phyloP scores from a whole-genome alignment of 2,329 filamentous ascomycete species.

The Cucurbitaria berberidis region DNA sequence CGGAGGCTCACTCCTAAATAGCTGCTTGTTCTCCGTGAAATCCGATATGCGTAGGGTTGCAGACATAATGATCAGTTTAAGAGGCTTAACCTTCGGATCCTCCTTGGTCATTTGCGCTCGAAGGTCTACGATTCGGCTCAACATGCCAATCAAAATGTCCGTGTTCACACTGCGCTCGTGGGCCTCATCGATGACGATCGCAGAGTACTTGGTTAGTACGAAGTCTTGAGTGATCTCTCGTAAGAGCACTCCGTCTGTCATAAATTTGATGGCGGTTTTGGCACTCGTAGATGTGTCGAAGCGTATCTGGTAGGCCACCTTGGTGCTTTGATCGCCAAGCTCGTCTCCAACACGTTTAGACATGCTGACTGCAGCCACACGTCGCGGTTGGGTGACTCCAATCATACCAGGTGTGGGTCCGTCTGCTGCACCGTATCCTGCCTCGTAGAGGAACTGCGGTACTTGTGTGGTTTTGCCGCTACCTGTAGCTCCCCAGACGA shows the following conservation, averaged over 20 bases:
- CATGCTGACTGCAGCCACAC: slow-evolving; percentile 97
- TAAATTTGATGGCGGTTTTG: slow-evolving; percentile 94
- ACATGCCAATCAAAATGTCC: slow-evolving; percentile 96
- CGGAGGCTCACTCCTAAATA: slow-evolving; percentile 77
- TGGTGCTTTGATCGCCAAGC: slow-evolving; percentile 75
- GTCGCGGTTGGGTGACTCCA: slow-evolving; percentile 89
- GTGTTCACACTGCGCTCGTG: slow-evolving; percentile 98
- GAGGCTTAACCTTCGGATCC: slow-evolving; percentile 70
- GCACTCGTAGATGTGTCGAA: slow-evolving; percentile 84
- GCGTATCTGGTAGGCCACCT: slow-evolving; percentile 88
- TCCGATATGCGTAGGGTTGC: slow-evolving; percentile 91
- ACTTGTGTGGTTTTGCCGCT: slow-evolving; percentile 98
- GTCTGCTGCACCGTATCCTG: slow-evolving; percentile 80
- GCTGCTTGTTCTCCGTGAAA: slow-evolving; percentile 79
- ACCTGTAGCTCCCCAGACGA: slow-evolving; percentile 93
- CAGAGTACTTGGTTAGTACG: slow-evolving; percentile 85
- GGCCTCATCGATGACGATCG: slow-evolving; percentile 93
- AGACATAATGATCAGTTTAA: slow-evolving; percentile 98
- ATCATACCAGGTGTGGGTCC: slow-evolving; percentile 90
- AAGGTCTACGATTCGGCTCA: slow-evolving; percentile 88
- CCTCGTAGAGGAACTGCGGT: slow-evolving; percentile 93
- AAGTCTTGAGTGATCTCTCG: slow-evolving; percentile 92
- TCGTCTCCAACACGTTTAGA: slow-evolving; percentile 89
- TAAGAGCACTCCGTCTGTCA: slow-evolving; percentile 96
- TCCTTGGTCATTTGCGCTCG: slow-evolving; percentile 76